phyloP scores from a whole-genome alignment of 192 early-diverging fungal species.

The Helicostylum pulchrum region DNA sequence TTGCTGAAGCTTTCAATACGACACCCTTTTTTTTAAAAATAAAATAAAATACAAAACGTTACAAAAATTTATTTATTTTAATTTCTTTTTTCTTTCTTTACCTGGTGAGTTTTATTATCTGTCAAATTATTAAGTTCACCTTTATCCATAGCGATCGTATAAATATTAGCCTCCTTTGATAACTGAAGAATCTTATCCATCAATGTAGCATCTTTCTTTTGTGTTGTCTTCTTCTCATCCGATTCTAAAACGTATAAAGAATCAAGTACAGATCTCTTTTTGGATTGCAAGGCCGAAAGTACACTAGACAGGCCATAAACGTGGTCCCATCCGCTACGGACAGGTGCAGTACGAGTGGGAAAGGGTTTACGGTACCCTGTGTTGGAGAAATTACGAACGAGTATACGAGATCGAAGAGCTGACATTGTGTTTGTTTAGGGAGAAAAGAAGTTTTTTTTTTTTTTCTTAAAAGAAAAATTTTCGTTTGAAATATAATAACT shows the following conservation, averaged over 20 bases:
- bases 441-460: too few species aligned
- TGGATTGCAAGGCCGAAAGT: conserved; percentile 13
- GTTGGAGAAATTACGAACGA: too few species aligned
- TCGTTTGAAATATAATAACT: too few species aligned
- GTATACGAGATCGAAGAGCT: background rate
- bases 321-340: conserved; percentile 9
- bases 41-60: background rate
- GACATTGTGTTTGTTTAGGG: too few species aligned
- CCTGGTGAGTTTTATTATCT: conserved; percentile 50
- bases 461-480: too few species aligned
- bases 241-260: conserved; percentile 11
- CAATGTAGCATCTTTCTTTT: conserved; percentile 15
- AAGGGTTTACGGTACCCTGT: too few species aligned
- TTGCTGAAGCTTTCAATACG: conserved; percentile 42
- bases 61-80: background rate
- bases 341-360: too few species aligned
- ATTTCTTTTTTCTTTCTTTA: conserved; percentile 12
- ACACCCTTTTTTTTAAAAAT: conserved; percentile 38
- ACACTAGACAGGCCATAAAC: conserved; percentile 32
- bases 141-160: conserved; percentile 34
- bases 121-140: conserved; percentile 45
- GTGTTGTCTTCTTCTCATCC: background rate
- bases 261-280: conserved; percentile 11
- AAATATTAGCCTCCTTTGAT: conserved; percentile 19
- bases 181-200: background rate